These are phyloP conservation scores for Hanseniaspora mollemarum DNA, from an alignment of 805 yeast species.

Conservation along the genomic window DNA sequence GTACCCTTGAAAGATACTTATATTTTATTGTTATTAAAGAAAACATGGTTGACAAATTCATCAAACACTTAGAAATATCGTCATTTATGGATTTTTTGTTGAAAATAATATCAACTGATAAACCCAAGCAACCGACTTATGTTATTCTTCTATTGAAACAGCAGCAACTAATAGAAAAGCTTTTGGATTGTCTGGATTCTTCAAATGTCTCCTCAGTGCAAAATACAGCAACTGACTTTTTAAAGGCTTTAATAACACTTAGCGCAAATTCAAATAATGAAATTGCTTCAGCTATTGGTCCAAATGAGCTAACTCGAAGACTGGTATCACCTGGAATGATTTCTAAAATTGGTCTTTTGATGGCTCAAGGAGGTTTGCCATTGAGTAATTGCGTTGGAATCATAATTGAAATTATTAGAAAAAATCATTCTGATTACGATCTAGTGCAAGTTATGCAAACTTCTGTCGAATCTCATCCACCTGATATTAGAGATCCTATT, in stretches of 20 bases:
- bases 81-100: slow-evolving; percentile 86
- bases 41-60: slow-evolving; percentile 63
- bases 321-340: slow-evolving; percentile 67
- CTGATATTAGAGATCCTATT: slow-evolving; percentile 83
- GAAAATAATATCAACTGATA: slow-evolving; percentile 85
- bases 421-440: slow-evolving; percentile 93
- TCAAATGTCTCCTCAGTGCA: slow-evolving; percentile 60
- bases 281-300: slow-evolving; percentile 84
- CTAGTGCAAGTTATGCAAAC: slow-evolving; percentile 72
- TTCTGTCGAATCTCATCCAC: slow-evolving; percentile 80
- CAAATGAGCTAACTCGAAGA: slow-evolving; percentile 86
- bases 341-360: slow-evolving; percentile 55
- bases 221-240: slow-evolving; percentile 88
- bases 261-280: slow-evolving; percentile 86
- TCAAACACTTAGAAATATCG: slow-evolving; percentile 82
- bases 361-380: slow-evolving; percentile 77
- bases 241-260: slow-evolving; percentile 85
- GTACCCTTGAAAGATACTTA: slow-evolving; percentile 29
- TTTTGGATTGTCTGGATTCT: slow-evolving; percentile 62
- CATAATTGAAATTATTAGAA: slow-evolving; percentile 84
- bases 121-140: slow-evolving; percentile 79
- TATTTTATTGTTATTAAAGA: slow-evolving; percentile 57
- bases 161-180: slow-evolving; percentile 61
- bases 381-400: slow-evolving; percentile 90
- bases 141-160: slow-evolving; percentile 62